Evolutionary conservation across 2,329 filamentous ascomycete species (phyloP), one percentile per base, ranked within the genome.

Genomic region (Claviceps sorghi): DNA sequence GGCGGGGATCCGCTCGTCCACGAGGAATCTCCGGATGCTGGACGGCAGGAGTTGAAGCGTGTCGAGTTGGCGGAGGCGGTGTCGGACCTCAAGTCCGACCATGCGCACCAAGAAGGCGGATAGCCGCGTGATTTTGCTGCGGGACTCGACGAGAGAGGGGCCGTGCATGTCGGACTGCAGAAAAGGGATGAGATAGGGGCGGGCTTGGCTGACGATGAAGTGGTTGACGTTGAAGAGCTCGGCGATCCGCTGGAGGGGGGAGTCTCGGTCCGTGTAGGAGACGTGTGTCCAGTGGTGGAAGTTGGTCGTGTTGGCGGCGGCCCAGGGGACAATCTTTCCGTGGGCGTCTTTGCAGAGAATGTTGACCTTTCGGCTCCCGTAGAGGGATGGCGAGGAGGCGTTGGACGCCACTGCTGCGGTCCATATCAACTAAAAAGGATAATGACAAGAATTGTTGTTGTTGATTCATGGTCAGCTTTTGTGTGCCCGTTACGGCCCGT

Each of bases 191-290:
- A 95, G 74, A 66, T 95, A 95, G 0, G 91, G 91, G 3, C 90
- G 78, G 1, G 91, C 89, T 70, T 96, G 91, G 58, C 86, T 93
- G 58, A 97, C 82, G 57, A 97, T 88, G 69, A 94, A 96, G 71
- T 96, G 90, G 64, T 95, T 94, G 51, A 94, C 87, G 64, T 94
- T 94, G 75, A 93, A 93, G 11, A 91, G 78, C 68, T 91, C 85
- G 7, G 84, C 80, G 32, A 93, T 82, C 41, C 87, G 79, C 51
- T 80, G 76, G 1, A 93, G 75, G 2, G 77, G 78, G 1, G 76
- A 76, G 61, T 79, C 82, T 43, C 80, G 80, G 56, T 86, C 82
- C 43, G 76, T 75, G 65, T 84, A 82, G 7, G 76, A 78, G 21
- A 78, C 76, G 54, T 79, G 75, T 5, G 81, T 82, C 77, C 82